These are phyloP conservation scores for Leptographium wingfieldii DNA, from an alignment of 2,329 filamentous ascomycete species.

Conservation along the genomic window DNA sequence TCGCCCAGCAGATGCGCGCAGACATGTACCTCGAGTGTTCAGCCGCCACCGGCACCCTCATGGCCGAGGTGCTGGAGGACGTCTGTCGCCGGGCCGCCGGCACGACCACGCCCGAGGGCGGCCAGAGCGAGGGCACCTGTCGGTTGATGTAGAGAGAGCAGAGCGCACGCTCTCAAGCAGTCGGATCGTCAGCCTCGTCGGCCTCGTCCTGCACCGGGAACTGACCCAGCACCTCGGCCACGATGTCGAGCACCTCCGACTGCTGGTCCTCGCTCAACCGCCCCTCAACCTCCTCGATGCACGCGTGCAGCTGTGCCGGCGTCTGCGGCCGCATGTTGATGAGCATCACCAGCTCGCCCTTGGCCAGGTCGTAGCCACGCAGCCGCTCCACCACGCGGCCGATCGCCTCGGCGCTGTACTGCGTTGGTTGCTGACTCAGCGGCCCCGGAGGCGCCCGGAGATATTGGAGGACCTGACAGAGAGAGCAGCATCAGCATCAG, in stretches of 20 bases:
- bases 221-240: conserved; percentile 45
- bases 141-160: conserved; percentile 25
- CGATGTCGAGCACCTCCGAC: conserved; percentile 40
- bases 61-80: conserved; percentile 46
- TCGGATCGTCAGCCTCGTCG: conserved; percentile 5
- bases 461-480: conserved; percentile 9
- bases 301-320: conserved; percentile 44
- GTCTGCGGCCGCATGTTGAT: conserved; percentile 51
- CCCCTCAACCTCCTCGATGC: conserved; percentile 52
- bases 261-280: conserved; percentile 49
- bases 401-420: conserved; percentile 41
- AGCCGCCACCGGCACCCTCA: conserved; percentile 44
- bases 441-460: conserved; percentile 41
- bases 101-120: conserved; percentile 29
- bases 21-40: conserved; percentile 55
- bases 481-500: not conserved
- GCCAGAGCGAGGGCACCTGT: conserved; percentile 44
- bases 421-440: conserved; percentile 39
- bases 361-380: conserved; percentile 46
- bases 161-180: not conserved
- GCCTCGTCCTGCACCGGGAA: conserved; percentile 26
- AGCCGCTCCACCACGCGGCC: conserved; percentile 40
- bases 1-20: conserved; percentile 44
- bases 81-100: conserved; percentile 43
- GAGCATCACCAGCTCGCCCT: conserved; percentile 57